Evolutionary conservation across 345 rosid genomes (phyloP).

Genomic region (Arabis alpina): DNA sequence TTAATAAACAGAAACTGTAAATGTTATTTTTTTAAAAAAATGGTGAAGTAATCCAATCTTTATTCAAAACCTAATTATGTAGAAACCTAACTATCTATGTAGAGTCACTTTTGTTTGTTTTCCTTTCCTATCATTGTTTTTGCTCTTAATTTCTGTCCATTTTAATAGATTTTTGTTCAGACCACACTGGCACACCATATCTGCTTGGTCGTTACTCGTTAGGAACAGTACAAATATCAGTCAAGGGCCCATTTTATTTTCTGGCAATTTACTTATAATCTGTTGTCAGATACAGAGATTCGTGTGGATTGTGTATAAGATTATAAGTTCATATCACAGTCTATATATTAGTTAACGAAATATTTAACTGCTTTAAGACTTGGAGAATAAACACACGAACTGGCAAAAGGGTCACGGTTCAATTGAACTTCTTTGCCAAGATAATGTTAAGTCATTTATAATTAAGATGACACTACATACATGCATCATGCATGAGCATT

Average conservation of each 20-base stretch:
- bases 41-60: too few relatives aligned
- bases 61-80: too few relatives aligned
- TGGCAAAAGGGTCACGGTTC: too few relatives aligned
- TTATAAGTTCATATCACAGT: too few relatives aligned
- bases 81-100: too few relatives aligned
- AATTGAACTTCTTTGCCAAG: slow-evolving; percentile 1
- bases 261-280: not conserved
- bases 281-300: not conserved
- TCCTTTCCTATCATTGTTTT: not conserved
- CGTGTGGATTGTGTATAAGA: not conserved
- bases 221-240: not conserved
- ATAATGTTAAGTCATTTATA: slow-evolving; percentile 12
- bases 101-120: not conserved
- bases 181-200: not conserved
- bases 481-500: too few relatives aligned
- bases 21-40: too few relatives aligned
- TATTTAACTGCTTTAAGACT: too few relatives aligned
- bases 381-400: too few relatives aligned
- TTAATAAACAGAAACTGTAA: too few relatives aligned
- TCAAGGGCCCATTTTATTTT: slow-evolving; percentile 14
- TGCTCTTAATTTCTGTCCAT: not conserved
- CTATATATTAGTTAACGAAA: too few relatives aligned
- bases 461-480: not conserved
- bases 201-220: not conserved
- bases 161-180: not conserved